Evolutionary conservation across 2,329 filamentous ascomycete genomes (phyloP).

Genomic region (Cytospora leucostoma): DNA sequence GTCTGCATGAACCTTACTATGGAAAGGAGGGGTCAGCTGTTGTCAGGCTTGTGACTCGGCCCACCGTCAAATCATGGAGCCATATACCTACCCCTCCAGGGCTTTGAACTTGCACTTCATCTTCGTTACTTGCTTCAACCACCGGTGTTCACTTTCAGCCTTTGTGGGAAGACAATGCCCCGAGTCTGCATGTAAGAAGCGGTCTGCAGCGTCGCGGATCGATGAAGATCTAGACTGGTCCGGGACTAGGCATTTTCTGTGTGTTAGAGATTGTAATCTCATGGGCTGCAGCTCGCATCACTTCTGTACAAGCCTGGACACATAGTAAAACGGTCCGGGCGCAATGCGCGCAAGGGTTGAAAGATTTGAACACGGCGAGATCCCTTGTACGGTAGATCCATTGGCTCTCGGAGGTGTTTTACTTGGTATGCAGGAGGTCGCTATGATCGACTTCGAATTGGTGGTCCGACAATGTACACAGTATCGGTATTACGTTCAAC

Average conservation of each 20-base stretch:
- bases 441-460: not conserved
- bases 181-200: conserved; percentile 9
- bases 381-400: not conserved
- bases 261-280: conserved; percentile 17
- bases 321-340: not conserved
- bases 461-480: not conserved
- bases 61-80: conserved; percentile 16
- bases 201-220: conserved; percentile 6
- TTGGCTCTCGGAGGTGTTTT: not conserved
- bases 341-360: not conserved
- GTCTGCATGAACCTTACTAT: conserved; percentile 19
- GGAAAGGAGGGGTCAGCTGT: conserved; percentile 17
- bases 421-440: not conserved
- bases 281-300: conserved; percentile 15
- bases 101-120: conserved; percentile 5
- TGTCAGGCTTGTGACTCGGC: conserved; percentile 18
- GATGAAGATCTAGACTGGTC: not conserved
- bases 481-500: not conserved
- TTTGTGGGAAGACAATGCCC: conserved; percentile 2
- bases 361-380: not conserved
- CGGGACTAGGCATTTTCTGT: conserved; percentile 4
- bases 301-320: not conserved
- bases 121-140: conserved; percentile 6
- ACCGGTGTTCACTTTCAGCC: not conserved
- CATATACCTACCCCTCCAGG: conserved; percentile 1